Conservation (phyloP, 768 basidiomycete genomes). For the Tricholoma furcatifolium region DNA sequence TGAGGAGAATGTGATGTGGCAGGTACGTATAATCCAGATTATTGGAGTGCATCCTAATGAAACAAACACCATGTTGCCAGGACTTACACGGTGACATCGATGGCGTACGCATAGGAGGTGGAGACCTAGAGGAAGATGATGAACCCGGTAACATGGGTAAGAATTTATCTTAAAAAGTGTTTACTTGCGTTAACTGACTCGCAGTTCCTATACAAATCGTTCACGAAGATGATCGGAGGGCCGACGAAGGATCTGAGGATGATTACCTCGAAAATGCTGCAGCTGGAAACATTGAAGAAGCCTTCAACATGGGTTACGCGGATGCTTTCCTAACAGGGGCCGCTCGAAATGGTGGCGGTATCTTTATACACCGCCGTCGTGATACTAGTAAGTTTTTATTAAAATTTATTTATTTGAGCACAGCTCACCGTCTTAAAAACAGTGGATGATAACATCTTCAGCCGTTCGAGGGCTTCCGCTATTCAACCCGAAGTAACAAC, state of each 20-base stretch:
- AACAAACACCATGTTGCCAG: conserved; percentile 23
- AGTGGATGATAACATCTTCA: conserved; percentile 64
- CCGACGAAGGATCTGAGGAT: conserved; percentile 64
- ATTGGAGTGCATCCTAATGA: not conserved
- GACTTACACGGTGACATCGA: conserved; percentile 52
- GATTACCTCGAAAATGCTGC: conserved; percentile 45
- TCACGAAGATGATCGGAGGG: conserved; percentile 60
- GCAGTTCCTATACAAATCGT: conserved; percentile 54
- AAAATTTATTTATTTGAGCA: not conserved
- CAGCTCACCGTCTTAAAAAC: conserved; percentile 7
- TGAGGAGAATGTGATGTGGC: conserved; percentile 54
- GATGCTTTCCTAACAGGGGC: conserved; percentile 48
- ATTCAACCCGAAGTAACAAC: conserved; percentile 68
- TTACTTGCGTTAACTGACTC: conserved; percentile 1
- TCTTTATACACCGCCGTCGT: conserved; percentile 56
- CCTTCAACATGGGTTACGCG: conserved; percentile 51
- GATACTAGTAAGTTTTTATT: conserved; percentile 47
- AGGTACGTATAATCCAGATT: conserved; percentile 34
- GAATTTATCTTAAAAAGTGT: not conserved
- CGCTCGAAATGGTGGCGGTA: conserved; percentile 41
- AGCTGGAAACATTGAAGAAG: conserved; percentile 41
- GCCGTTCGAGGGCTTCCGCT: conserved; percentile 53
- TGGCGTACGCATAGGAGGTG: conserved; percentile 42
- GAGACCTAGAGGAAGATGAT: conserved; percentile 61
- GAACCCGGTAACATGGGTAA: conserved; percentile 50